Percentiles rank a stretch among this genome's conserved stretches.
Conservation (phyloP, 495 filamentous ascomycete species). For the Achaetomiella virescens region DNA sequence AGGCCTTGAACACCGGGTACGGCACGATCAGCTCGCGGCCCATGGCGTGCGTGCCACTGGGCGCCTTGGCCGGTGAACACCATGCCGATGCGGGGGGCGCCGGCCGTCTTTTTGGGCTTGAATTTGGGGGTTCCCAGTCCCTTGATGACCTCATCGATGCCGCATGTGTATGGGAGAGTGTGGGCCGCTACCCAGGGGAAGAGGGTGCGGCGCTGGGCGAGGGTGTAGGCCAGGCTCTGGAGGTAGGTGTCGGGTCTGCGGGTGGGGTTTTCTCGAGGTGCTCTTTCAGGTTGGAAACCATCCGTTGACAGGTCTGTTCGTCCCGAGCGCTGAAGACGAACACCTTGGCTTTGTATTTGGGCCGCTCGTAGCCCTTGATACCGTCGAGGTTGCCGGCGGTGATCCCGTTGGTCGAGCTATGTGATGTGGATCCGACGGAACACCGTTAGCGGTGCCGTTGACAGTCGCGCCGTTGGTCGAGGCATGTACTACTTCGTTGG, state of each 20-base stretch:
- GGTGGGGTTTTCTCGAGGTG: too few species aligned
- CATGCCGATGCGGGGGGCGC: slow-evolving; percentile 27
- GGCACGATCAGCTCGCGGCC: slow-evolving; percentile 38
- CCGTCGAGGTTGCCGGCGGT: too few species aligned
- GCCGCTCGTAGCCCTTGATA: too few species aligned
- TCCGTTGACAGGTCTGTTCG: slow-evolving; percentile 28
- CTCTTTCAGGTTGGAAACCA: too few species aligned
- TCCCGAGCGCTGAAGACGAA: slow-evolving; percentile 14
- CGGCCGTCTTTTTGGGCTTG: slow-evolving; percentile 18
- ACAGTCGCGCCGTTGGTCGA: too few species aligned
- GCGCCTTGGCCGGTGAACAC: slow-evolving; percentile 36
- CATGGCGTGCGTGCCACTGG: slow-evolving; percentile 48
- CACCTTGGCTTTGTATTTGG: neutral
- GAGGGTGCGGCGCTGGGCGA: slow-evolving; percentile 23
- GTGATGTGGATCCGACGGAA: too few species aligned
- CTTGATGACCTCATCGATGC: slow-evolving; percentile 23
- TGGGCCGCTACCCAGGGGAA: slow-evolving; percentile 26
- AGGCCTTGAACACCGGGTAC: slow-evolving; percentile 27
- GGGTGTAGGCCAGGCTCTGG: slow-evolving; percentile 31
- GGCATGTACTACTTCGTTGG: too few species aligned
- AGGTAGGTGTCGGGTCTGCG: slow-evolving; percentile 3
- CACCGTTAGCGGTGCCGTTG: neutral
- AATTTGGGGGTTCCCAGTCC: neutral
- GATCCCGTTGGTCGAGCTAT: too few species aligned
- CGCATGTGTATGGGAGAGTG: too few species aligned